Evolutionary conservation across 2,329 filamentous ascomycete genomes (phyloP).

Genomic region (Zasmidium citrigriseum): DNA sequence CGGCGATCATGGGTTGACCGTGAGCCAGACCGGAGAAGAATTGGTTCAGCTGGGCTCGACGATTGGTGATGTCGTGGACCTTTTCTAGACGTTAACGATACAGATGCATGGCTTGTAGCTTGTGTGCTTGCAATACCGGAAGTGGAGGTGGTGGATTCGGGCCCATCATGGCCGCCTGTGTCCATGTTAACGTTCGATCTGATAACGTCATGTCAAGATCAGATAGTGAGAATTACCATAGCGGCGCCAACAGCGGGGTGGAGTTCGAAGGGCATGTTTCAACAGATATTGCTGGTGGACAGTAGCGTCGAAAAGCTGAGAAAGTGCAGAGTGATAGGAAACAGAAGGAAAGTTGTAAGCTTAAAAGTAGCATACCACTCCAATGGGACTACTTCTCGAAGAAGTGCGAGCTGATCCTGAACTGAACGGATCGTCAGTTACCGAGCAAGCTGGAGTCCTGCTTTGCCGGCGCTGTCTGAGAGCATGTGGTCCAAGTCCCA

Average conservation of each 20-base stretch:
- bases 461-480: too few species aligned
- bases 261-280: neutral
- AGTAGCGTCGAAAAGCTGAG: neutral
- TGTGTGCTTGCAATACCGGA: neutral
- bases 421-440: too few species aligned
- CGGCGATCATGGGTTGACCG: neutral
- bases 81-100: neutral
- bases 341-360: too few species aligned
- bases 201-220: neutral
- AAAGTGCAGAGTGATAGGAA: too few species aligned
- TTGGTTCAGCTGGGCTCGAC: neutral
- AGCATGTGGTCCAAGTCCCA: too few species aligned
- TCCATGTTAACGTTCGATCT: neutral
- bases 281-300: neutral
- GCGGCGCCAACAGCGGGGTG: neutral
- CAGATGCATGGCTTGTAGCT: neutral
- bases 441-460: too few species aligned
- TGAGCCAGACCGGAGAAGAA: neutral
- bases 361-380: too few species aligned
- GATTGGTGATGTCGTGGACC: neutral
- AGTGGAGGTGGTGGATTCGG: constrained; percentile 2
- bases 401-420: too few species aligned
- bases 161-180: neutral
- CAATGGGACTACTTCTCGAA: too few species aligned
- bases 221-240: neutral